A percentile compares a stretch with the other conserved stretches of the same genome.
These are phyloP conservation scores for Monilinia laxa DNA, from an alignment of 2,329 filamentous ascomycete genomes.

Conservation along the genomic window DNA sequence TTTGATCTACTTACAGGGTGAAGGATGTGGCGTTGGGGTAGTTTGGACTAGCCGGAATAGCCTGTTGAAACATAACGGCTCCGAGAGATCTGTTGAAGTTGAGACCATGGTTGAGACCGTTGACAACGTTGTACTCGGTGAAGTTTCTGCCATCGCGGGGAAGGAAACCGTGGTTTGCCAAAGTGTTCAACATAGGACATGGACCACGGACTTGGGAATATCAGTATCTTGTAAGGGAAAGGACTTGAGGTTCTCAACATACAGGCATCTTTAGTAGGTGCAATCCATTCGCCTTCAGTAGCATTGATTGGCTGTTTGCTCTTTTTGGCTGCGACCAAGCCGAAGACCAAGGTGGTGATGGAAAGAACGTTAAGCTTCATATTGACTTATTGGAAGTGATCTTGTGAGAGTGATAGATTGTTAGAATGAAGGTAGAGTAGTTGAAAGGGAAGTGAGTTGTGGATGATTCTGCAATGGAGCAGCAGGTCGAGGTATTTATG, in stretches of 20 bases:
- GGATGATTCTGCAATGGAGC: background rate
- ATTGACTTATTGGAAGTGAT: background rate
- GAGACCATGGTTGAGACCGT: constrained; percentile 44
- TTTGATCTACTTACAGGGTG: constrained; percentile 2
- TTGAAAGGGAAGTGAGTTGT: background rate
- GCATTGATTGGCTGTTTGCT: background rate
- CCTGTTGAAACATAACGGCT: constrained; percentile 46
- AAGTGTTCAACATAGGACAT: constrained; percentile 47
- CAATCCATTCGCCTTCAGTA: background rate
- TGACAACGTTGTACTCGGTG: constrained; percentile 40
- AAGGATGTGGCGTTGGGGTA: constrained; percentile 44
- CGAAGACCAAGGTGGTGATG: background rate
- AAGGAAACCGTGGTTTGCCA: constrained; percentile 48
- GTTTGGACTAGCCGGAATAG: constrained; percentile 45
- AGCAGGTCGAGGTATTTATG: constrained; percentile 6
- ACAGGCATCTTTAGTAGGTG: constrained; percentile 3
- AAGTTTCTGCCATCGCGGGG: constrained; percentile 45
- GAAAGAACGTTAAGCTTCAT: constrained; percentile 15
- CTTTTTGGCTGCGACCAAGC: constrained; percentile 1
- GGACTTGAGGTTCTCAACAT: background rate
- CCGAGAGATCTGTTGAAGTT: constrained; percentile 47
- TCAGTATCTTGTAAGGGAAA: constrained; percentile 13
- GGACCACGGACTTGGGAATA: constrained; percentile 36
- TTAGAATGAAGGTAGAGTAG: background rate
- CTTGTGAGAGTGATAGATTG: background rate